These are phyloP conservation scores for Pythium scleroteichum DNA, from an alignment of 352 stramenopile genomes.

Conservation along the genomic window DNA sequence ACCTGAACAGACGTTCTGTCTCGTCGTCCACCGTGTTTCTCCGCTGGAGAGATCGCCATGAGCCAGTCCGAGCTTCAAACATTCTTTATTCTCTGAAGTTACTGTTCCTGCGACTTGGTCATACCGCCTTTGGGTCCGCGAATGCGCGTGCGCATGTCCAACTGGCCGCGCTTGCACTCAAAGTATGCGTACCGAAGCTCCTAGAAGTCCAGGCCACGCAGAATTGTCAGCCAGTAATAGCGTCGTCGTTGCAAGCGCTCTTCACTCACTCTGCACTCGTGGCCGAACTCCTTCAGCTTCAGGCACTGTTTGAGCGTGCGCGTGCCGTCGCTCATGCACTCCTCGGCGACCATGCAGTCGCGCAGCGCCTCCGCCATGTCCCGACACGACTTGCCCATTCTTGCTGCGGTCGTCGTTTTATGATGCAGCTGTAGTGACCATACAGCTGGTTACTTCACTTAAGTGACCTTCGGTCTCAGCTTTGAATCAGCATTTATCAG, in stretches of 20 bases:
- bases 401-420: not conserved
- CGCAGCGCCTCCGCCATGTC: slow-evolving; percentile 81
- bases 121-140: slow-evolving; percentile 74
- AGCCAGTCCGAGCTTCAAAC: too few species aligned
- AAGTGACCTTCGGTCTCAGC: slow-evolving; percentile 3
- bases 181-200: slow-evolving; percentile 81
- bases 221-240: not conserved
- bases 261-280: slow-evolving; percentile 68
- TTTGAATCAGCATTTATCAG: too few species aligned
- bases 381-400: slow-evolving; percentile 82
- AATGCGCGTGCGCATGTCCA: slow-evolving; percentile 85
- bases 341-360: slow-evolving; percentile 76
- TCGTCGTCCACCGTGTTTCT: not conserved
- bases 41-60: too few species aligned
- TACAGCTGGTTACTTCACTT: too few species aligned
- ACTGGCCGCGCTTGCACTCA: slow-evolving; percentile 80
- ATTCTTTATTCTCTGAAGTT: not conserved
- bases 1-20: not conserved
- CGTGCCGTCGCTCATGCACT: slow-evolving; percentile 79
- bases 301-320: slow-evolving; percentile 80
- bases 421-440: too few species aligned
- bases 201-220: slow-evolving; percentile 24
- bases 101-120: slow-evolving; percentile 40
- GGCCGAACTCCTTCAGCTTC: slow-evolving; percentile 53
- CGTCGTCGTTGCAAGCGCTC: too few species aligned